Evolutionary conservation across 2,329 filamentous ascomycete species (phyloP), one percentile per base, ranked within the genome.

Genomic region (Sphaerostilbella broomeana): DNA sequence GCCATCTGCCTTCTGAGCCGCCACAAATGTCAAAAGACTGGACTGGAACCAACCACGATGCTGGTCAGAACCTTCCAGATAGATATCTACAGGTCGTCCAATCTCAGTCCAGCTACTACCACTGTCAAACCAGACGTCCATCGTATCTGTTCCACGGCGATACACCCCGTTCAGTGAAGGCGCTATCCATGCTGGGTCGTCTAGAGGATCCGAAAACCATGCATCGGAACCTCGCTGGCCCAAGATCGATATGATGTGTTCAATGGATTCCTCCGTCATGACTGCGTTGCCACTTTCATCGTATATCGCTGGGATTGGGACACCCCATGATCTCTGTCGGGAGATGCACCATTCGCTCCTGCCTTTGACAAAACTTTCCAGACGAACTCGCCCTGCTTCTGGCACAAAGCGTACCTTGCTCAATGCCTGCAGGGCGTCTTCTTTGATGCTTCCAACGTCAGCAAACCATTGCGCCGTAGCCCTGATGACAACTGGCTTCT

Each of bases 91-190:
- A 17, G 59, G 80, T 19, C 58, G 55, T 7, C 60, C 51, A 19
- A 66, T 69, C 55, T 77, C 71, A 4, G 71, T 84, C 92, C 92
- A 98, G 55, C 87, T 95, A 35, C 85, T 95, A 5, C 92, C 92
- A 49, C 92, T 97, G 60, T 98, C 92, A 52, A 98, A 98, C 92
- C 92, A 98, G 8, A 98, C 92, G 60, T 98, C 92, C 92, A 98
- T 98, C 0, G 92, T 98, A 55, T 98, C 92, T 29, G 72, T 85
- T 11, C 90, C 90, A 46, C 92, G 82, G 33, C 75, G 69, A 56
- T 83, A 92, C 5, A 65, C 56, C 7, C 69, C 68, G 11, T 70
- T 65, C 2, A 95, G 66, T 8, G 75, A 73, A 5, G 75, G 62
- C 2, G 81, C 78, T 21, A 94, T 70, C 90, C 90, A 98, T 1